Base-by-base conservation (phyloP, 2,329 filamentous ascomycete species). In the Penicillium sp. region DNA sequence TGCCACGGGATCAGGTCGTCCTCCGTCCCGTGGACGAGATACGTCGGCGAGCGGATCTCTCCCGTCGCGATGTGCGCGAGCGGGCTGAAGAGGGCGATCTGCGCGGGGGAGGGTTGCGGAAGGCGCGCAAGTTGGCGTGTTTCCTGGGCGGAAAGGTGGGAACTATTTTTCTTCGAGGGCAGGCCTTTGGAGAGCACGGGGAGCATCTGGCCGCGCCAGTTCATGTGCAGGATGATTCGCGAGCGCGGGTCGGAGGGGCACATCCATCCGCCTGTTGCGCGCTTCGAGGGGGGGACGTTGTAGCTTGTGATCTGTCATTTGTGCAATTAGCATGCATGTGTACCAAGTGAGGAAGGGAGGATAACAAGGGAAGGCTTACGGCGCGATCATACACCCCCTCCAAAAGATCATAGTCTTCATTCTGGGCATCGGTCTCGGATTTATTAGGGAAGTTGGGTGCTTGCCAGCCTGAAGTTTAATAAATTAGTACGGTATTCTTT, bases 191-290 rank as follows among this genome's bases (percentile, higher is more conserved):
- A 15, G 1, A 82, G 62, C 1, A 81, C 66, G 1, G 72, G 78
- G 0, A 83, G 66, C 0, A 71, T 72, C 47, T 76, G 75, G 0
- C 69, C 79, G 23, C 73, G 69, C 78, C 77, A 81, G 64, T 81
- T 81, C 70, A 82, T 81, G 61, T 81, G 73, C 0, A 82, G 68
- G 1, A 74, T 67, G 9, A 82, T 71, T 4, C 78, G 73, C 17
- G 62, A 71, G 15, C 81, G 78, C 0, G 75, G 66, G 60, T 82
- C 79, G 1, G 46, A 64, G 2, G 49, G 55, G 1, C 52, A 30
- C 67, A 70, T 68, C 67, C 66, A 68, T 5, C 65, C 66, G 2
- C 61, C 63, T 3, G 60, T 23, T 23, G 67, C 54, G 13, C 49
- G 51, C 13, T 26, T 56, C 2, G 35, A 13, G 7, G 56, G 13